Percentiles rank a stretch among this genome's conserved stretches.
Conservation (phyloP, 1,284 basidiomycete genomes). For the Cryptococcus sp. region DNA sequence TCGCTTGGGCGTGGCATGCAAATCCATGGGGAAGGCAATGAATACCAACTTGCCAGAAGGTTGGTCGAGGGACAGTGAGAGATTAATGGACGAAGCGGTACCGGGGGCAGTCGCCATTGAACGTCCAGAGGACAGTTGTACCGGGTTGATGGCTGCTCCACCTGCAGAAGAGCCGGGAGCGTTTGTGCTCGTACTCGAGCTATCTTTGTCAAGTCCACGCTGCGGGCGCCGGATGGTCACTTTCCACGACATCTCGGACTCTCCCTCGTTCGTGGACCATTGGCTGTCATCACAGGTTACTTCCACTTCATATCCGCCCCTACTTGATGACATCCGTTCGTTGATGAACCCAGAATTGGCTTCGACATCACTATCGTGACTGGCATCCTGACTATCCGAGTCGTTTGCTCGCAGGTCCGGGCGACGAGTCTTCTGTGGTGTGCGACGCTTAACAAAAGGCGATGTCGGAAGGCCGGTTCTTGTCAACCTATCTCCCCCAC, state of each 20-base stretch:
- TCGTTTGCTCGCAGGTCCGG: not conserved
- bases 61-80: conserved; percentile 33
- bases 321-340: not conserved
- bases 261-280: conserved; percentile 5
- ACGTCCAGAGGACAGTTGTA: conserved; percentile 9
- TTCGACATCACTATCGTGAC: not conserved
- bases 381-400: not conserved
- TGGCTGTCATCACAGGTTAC: conserved; percentile 19
- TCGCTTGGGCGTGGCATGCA: conserved; percentile 25
- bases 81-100: conserved; percentile 34
- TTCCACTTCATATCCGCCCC: conserved; percentile 26
- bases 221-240: conserved; percentile 21
- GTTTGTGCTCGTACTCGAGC: no score
- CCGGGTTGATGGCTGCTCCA: conserved; percentile 5
- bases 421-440: not conserved
- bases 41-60: conserved; percentile 40
- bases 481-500: no score
- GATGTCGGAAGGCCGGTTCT: no score
- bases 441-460: not conserved
- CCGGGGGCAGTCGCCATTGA: conserved; percentile 7
- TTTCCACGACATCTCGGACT: conserved; percentile 32
- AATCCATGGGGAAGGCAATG: conserved; percentile 31
- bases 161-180: no score
- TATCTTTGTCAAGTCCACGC: no score
- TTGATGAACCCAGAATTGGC: not conserved